Conservation (phyloP, 441 rosid species). For the Hypseocharis bilobata region DNA sequence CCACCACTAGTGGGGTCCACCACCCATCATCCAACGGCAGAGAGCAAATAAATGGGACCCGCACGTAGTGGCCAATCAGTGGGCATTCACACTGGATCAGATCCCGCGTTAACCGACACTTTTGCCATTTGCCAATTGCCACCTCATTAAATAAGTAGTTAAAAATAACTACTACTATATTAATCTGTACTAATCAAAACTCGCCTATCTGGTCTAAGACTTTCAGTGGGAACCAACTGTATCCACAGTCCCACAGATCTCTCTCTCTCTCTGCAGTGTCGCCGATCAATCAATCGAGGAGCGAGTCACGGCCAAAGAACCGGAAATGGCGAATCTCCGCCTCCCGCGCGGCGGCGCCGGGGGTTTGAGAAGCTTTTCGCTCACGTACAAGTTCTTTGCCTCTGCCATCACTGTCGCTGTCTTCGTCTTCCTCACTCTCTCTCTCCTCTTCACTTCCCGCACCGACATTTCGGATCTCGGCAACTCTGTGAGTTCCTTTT, state of each 20-base stretch:
- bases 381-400: conserved; percentile 35
- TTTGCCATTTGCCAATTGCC: conserved; percentile 4
- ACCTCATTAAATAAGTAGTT: not conserved
- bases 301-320: no score
- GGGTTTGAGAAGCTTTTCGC: conserved; percentile 21
- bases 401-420: conserved; percentile 34
- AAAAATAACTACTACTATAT: conserved; percentile 3
- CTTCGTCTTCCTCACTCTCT: conserved; percentile 42
- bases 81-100: not conserved
- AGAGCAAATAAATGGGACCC: not conserved
- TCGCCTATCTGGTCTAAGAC: not conserved
- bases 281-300: not conserved
- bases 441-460: conserved; percentile 45
- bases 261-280: not conserved
- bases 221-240: not conserved
- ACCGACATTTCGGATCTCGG: conserved; percentile 34
- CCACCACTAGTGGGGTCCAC: not conserved
- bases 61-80: not conserved
- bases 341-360: conserved; percentile 34
- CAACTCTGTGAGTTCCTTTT: conserved; percentile 36
- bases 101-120: not conserved
- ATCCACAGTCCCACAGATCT: not conserved
- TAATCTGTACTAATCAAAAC: not conserved
- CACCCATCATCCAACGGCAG: not conserved
- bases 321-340: conserved; percentile 50